Conservation (phyloP, 257 asterid genomes). For the Echites panduratus region DNA sequence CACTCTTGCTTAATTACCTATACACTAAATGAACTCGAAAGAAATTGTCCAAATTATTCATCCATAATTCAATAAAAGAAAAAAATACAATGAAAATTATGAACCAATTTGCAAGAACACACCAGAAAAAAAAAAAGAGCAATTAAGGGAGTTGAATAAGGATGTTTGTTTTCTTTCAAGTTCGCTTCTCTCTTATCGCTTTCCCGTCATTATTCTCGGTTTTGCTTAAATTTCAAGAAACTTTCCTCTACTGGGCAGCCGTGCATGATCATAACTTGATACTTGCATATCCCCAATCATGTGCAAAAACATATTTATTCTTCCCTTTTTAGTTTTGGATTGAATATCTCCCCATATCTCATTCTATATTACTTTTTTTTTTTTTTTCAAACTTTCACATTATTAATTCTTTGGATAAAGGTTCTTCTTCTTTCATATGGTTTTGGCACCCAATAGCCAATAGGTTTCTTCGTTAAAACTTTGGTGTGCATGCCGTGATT, state of each 20-base stretch:
- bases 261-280: neutral
- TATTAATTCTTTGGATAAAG: too few species aligned
- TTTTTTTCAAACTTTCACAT: too few species aligned
- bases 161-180: slow-evolving; percentile 3
- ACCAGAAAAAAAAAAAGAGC: neutral
- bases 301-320: neutral
- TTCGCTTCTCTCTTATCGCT: neutral
- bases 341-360: neutral
- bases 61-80: too few species aligned
- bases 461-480: too few species aligned
- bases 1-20: too few species aligned
- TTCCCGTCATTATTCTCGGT: neutral
- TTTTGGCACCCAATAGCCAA: neutral
- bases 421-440: neutral
- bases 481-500: neutral
- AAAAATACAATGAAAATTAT: too few species aligned
- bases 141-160: slow-evolving; percentile 9
- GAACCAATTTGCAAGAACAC: too few species aligned
- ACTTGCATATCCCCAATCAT: slow-evolving; percentile 5
- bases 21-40: too few species aligned
- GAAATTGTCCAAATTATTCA: too few species aligned
- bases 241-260: neutral
- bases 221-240: neutral
- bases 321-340: neutral
- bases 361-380: too few species aligned